Conservation (phyloP, 345 rosid genomes). For the Kandelia obovata region DNA sequence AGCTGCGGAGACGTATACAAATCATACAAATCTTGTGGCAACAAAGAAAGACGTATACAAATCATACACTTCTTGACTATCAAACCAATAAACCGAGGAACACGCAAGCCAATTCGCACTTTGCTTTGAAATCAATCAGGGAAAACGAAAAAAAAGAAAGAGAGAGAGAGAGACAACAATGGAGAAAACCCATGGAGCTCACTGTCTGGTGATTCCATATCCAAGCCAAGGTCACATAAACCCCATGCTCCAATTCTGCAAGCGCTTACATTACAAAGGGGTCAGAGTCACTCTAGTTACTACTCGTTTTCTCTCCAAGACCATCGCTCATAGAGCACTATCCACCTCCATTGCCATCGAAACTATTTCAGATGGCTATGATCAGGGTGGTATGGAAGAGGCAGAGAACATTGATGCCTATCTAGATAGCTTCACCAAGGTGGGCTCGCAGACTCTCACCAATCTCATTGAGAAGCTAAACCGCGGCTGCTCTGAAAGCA, state of each 20-base stretch:
- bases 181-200: slow-evolving; percentile 15
- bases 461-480: slow-evolving; percentile 20
- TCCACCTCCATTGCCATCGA: slow-evolving; percentile 15
- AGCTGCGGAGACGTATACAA: background rate
- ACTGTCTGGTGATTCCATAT: slow-evolving; percentile 28
- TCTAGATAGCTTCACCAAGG: slow-evolving; percentile 14
- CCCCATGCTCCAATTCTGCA: slow-evolving; percentile 40
- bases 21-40: background rate
- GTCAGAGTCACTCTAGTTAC: slow-evolving; percentile 27
- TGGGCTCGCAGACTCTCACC: slow-evolving; percentile 20
- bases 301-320: slow-evolving; percentile 14
- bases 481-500: background rate
- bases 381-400: slow-evolving; percentile 14
- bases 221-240: slow-evolving; percentile 40
- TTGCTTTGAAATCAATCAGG: background rate
- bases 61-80: background rate
- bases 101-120: background rate
- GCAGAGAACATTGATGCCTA: slow-evolving; percentile 21
- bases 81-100: background rate
- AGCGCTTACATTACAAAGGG: slow-evolving; percentile 29
- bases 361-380: slow-evolving; percentile 45
- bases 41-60: background rate
- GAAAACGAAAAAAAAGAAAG: background rate
- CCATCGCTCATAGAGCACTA: slow-evolving; percentile 11
- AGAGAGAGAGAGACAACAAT: background rate